Base-by-base conservation (phyloP, 2,329 filamentous ascomycete genomes). In the Trichoderma guizhouense region DNA sequence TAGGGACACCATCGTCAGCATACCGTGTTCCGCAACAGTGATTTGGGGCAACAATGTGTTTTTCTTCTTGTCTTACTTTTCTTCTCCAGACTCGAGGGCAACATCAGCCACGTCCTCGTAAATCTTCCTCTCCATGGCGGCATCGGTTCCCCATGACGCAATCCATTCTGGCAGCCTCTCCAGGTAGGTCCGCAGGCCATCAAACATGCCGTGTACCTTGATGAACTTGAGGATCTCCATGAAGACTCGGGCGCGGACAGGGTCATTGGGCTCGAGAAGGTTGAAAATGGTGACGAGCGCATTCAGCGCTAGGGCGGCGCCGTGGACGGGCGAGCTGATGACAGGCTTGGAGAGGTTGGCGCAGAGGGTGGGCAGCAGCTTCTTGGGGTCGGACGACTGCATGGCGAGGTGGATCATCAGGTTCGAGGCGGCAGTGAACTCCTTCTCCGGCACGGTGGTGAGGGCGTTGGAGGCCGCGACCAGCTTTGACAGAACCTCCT, bases 271-370 rank as follows among this genome's bases (percentile, higher is more conserved):
- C 76, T 91, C 85, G 76, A 98, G 89, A 76, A 97, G 92, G 88
- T 99, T 99, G 91, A 98, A 99, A 79, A 99, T 90, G 78, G 95
- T 98, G 80, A 93, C 94, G 77, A 99, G 89, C 77, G 96, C 92
- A 76, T 94, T 94, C 77, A 98, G 91, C 75, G 94, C 94, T 75
- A 99, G 89, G 64, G 92, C 92, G 74, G 92, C 87, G 77, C 95
- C 94, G 84, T 97, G 95, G 77, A 91, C 86, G 69, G 94, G 93
- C 65, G 95, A 97, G 74, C 93, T 93, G 74, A 91, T 90, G 80
- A 98, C 90, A 75, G 96, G 95, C 82, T 93, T 92, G 76, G 90
- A 90, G 79, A 99, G 93, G 84, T 97, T 95, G 79, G 91, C 87
- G 89, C 96, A 98, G 79, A 99, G 91, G 78, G 89, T 89, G 72